A percentile compares a stretch with the other conserved stretches of the same genome.
Evolutionary conservation across 257 asterid species (phyloP).

Genomic region (Rubia yunnanensis): DNA sequence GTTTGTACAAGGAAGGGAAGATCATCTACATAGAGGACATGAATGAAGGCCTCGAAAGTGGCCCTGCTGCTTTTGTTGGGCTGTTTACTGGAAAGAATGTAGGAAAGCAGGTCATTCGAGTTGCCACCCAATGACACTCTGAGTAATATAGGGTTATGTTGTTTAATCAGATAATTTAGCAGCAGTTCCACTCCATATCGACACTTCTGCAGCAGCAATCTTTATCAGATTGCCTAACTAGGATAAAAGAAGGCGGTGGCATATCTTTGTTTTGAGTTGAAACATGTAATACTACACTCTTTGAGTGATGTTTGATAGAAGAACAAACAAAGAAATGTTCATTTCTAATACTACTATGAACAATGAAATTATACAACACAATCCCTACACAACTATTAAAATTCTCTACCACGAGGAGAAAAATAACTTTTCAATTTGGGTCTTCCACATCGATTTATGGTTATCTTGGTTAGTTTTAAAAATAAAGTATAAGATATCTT

Average conservation of each 20-base stretch:
- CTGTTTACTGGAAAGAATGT: constrained; percentile 30
- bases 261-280: background rate
- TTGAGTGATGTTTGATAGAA: background rate
- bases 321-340: background rate
- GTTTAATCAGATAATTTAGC: too few relatives aligned
- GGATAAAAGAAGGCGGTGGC: background rate
- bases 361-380: background rate
- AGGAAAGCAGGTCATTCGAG: constrained; percentile 33
- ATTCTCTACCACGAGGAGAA: too few relatives aligned
- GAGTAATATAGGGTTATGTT: background rate
- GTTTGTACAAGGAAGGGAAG: constrained; percentile 24
- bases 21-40: constrained; percentile 29
- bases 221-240: background rate
- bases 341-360: background rate
- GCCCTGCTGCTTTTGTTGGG: constrained; percentile 30
- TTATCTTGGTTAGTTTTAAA: too few relatives aligned
- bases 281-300: background rate
- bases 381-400: too few relatives aligned
- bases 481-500: too few relatives aligned
- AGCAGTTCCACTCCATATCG: too few relatives aligned
- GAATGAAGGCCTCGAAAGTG: constrained; percentile 28
- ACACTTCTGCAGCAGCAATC: too few relatives aligned
- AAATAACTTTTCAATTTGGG: too few relatives aligned
- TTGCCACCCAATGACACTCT: constrained; percentile 8
- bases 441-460: too few relatives aligned